These are phyloP conservation scores for Parastagonospora avenae DNA, from an alignment of 2,329 filamentous ascomycete species.

Conservation along the genomic window DNA sequence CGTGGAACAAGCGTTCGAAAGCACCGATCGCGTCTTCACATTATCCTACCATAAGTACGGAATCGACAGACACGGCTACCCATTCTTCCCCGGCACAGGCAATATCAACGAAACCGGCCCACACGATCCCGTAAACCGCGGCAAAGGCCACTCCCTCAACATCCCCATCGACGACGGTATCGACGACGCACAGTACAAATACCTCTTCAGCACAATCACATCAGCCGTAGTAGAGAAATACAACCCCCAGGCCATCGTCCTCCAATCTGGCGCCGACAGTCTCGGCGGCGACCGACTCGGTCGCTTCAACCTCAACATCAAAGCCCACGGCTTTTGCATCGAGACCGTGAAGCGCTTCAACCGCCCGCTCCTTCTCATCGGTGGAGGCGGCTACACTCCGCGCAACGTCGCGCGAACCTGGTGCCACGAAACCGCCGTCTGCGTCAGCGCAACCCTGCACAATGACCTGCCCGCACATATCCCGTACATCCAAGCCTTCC, in stretches of 20 bases:
- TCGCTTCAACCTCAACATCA: slow-evolving; percentile 95
- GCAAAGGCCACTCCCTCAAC: slow-evolving; percentile 88
- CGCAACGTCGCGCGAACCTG: slow-evolving; percentile 95
- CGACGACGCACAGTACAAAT: slow-evolving; percentile 85
- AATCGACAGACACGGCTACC: slow-evolving; percentile 57
- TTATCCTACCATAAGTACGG: slow-evolving; percentile 98
- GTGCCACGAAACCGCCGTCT: slow-evolving; percentile 95
- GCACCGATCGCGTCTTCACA: slow-evolving; percentile 87
- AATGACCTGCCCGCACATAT: slow-evolving; percentile 78
- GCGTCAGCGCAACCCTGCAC: slow-evolving; percentile 74
- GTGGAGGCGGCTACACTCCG: slow-evolving; percentile 94
- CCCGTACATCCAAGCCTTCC: slow-evolving; percentile 85
- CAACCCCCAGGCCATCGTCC: slow-evolving; percentile 85
- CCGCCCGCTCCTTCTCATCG: slow-evolving; percentile 86
- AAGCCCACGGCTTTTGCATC: slow-evolving; percentile 90
- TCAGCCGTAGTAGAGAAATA: slow-evolving; percentile 80
- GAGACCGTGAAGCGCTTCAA: slow-evolving; percentile 81
- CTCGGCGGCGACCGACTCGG: slow-evolving; percentile 91
- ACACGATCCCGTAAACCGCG: slow-evolving; percentile 79
- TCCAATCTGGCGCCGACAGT: slow-evolving; percentile 95
- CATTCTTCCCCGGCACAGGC: slow-evolving; percentile 92
- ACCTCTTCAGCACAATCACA: slow-evolving; percentile 82
- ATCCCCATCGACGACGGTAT: slow-evolving; percentile 90
- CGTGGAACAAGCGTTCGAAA: slow-evolving; percentile 89
- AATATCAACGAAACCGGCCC: slow-evolving; percentile 84